Base-by-base conservation (phyloP, 2,329 filamentous ascomycete genomes). In the Pseudogymnoascus sp. region DNA sequence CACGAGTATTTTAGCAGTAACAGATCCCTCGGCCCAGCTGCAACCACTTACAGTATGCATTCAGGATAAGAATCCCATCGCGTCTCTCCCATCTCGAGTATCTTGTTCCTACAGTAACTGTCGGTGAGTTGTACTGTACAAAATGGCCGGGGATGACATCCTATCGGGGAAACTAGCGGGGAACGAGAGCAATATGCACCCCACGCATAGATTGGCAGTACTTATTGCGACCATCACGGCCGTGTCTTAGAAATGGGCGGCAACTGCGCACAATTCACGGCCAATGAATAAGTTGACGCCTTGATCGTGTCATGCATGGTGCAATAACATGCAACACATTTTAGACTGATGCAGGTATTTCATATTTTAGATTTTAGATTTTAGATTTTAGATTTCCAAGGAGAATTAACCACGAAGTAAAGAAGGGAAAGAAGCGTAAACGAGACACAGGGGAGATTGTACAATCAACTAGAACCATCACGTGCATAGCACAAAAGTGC, bases 91-190 rank as follows among this genome's bases (percentile, higher is more conserved):
- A 55, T 33, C 25, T 55, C 5, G 41, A 45, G 9, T n/a, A 25
- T 55, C 25, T 3, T 33, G 49, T 55, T 55, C n/a, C 49, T 33
- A 33, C 49, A 55, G 49, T 55, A 55, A 55, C 49, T 55, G 49
- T 55, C 49, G 49, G 49, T 55, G 49, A 55, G 49, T 55, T 55
- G 49, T 55, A 55, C 49, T 33, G 49, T 55, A 55, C 49, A 55
- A 55, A 33, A 33, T 12, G 16, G 49, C 33, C 49, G 25, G 49
- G 49, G 49, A 55, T 55, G 28, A 19, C 49, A 30, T 55, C 49
- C 49, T 55, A 33, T 55, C 49, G 28, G 49, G 49, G n/a, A 55
- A 55, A 55, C 49, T 55, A 55, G 49, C 11, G 49, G 49, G 45
- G 49, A 19, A 5, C 45, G 4, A 55, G 5, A 9, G 5, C 9